A percentile compares a stretch with the other conserved stretches of the same genome.
Evolutionary conservation across 1,284 basidiomycete species (phyloP).

Genomic region (Bjerkandera adusta): DNA sequence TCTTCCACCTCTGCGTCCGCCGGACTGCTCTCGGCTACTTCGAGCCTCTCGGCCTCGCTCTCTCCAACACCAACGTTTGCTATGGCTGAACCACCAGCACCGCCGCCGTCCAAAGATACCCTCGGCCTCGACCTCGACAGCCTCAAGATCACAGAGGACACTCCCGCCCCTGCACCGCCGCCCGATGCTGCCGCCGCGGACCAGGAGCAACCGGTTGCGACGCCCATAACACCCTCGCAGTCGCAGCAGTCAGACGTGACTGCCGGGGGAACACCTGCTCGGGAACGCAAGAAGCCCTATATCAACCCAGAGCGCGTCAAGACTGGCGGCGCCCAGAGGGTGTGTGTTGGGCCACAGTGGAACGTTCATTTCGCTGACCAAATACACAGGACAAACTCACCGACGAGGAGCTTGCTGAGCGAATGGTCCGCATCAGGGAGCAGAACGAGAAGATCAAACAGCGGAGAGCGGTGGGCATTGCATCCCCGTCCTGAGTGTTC

Average conservation of each 20-base stretch:
- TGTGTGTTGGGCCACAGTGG: conserved; percentile 31
- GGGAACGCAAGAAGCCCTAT: conserved; percentile 50
- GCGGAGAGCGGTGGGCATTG: conserved; percentile 56
- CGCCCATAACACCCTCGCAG: conserved; percentile 13
- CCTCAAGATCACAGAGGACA: conserved; percentile 32
- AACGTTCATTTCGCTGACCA: conserved; percentile 4
- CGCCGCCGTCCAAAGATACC: conserved; percentile 44
- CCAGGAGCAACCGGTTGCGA: conserved; percentile 13
- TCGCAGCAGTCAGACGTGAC: no score
- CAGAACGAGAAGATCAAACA: conserved; percentile 84
- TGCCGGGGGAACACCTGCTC: no score
- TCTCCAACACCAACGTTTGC: conserved; percentile 11
- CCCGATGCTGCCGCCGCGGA: conserved; percentile 6
- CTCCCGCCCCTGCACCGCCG: background rate
- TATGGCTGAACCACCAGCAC: conserved; percentile 20
- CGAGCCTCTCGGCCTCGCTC: conserved; percentile 4
- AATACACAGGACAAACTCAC: conserved; percentile 63
- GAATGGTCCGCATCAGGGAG: conserved; percentile 71
- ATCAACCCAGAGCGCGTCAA: conserved; percentile 75
- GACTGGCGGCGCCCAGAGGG: conserved; percentile 73
- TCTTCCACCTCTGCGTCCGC: conserved; percentile 1
- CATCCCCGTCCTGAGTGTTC: conserved; percentile 1
- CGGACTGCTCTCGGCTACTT: conserved; percentile 10
- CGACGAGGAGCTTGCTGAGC: conserved; percentile 67
- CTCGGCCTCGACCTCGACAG: conserved; percentile 66